phyloP scores from a whole-genome alignment of 176 grass and related monocot genomes.

The Elaeis guineensis region DNA sequence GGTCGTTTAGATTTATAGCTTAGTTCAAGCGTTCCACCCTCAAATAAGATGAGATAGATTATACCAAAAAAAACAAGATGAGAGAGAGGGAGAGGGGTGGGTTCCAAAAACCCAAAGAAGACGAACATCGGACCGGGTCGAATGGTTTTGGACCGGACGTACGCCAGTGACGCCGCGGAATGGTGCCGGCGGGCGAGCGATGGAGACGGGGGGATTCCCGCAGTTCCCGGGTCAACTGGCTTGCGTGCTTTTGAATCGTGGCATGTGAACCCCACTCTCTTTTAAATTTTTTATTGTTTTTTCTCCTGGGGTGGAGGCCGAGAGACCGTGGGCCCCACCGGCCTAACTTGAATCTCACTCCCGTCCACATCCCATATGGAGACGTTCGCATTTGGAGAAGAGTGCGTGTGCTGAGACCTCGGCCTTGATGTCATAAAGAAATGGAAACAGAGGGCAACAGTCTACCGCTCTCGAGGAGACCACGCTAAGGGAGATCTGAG shows the following conservation, averaged over 20 bases:
- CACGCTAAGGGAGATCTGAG: too few species aligned
- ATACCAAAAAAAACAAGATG: not conserved
- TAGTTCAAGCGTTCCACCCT: not conserved
- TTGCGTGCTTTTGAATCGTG: conserved; percentile 31
- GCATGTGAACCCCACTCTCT: conserved; percentile 14
- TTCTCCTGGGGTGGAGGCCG: not conserved
- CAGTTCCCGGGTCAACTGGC: conserved; percentile 25
- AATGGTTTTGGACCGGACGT: too few species aligned
- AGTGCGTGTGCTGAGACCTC: too few species aligned
- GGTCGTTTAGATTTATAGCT: too few species aligned
- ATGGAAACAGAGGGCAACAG: too few species aligned
- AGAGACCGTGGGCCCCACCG: too few species aligned
- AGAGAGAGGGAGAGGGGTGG: not conserved
- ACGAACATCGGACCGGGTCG: too few species aligned
- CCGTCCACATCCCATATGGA: too few species aligned
- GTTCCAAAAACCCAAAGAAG: not conserved
- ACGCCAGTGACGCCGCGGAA: not conserved
- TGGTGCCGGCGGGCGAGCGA: not conserved
- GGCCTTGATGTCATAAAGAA: too few species aligned
- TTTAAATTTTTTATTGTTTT: not conserved
- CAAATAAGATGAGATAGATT: not conserved
- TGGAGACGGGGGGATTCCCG: not conserved
- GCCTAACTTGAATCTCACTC: too few species aligned
- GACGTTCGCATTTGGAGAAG: too few species aligned
- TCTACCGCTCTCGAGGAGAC: too few species aligned